Evolutionary conservation across 169 alveolate species (phyloP), one percentile per base, ranked within the genome.

Genomic region (Cyclospora cayetanensis): DNA sequence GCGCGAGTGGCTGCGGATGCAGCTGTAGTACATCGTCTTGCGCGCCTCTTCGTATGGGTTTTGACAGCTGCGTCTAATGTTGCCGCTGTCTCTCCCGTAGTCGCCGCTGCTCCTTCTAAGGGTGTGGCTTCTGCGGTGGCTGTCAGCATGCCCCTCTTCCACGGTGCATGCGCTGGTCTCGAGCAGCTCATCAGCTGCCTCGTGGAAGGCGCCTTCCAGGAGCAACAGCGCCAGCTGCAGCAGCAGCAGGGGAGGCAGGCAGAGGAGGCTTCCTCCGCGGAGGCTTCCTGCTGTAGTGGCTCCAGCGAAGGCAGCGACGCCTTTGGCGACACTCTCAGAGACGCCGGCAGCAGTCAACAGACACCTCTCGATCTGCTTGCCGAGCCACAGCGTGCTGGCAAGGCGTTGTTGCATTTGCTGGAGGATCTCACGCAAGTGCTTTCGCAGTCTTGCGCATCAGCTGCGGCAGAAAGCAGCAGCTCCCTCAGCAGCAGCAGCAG

Each of bases 191-290:
- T 74, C 34, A 46, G 85, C 63, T 74, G 85, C 22, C 85, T 74
- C 35, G 63, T 41, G 20, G 65, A 42, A 22, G 85, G 85, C 42
- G 85, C 85, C 0, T 27, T 74, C 18, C 85, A n/a, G 31, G 85
- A 74, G 85, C 85, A 39, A 63, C 85, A 72, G 63, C 84, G 41
- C 65, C 85, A 74, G 85, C 85, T 39, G 85, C 85, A 74, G 65
- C 70, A 55, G 27, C 70, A 55, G 70, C 70, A 55, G 29, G 34
- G n/a, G 70, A 20, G n/a, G 70, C 55, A 46, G 55, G 55, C 22
- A 9, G 55, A 46, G 55, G 15, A 46, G 7, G 55, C 22, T 15
- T 46, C 15, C 22, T 15, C 7, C 55, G 7, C 55, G 15, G 55
- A 9, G 7, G 55, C 7, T 7, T 46, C 15, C 55, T 15, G 7